Conservation (phyloP, 345 rosid species). For the Populus davidiana region DNA sequence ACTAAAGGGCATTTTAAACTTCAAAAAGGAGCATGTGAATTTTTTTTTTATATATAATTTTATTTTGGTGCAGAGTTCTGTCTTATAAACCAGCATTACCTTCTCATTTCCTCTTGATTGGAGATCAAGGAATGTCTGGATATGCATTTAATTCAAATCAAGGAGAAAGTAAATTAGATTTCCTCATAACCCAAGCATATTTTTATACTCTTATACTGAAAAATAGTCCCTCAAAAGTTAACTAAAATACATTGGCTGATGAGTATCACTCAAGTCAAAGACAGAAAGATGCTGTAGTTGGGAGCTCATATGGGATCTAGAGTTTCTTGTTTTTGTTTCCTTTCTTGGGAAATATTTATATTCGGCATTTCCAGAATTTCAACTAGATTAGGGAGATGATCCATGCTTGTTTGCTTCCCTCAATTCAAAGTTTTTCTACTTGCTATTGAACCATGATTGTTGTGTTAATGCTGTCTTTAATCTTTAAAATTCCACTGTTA, state of each 20-base stretch:
- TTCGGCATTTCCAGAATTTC: neutral
- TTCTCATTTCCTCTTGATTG: neutral
- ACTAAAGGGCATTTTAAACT: neutral
- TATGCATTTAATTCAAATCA: neutral
- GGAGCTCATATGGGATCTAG: neutral
- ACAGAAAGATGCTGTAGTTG: neutral
- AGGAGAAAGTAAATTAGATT: neutral
- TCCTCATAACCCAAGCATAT: neutral
- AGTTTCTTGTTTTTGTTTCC: neutral
- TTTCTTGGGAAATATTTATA: neutral
- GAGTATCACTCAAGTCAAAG: neutral
- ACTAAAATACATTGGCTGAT: neutral
- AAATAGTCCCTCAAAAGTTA: neutral
- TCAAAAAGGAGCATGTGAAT: neutral
- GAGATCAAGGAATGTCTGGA: neutral
- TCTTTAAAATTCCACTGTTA: neutral
- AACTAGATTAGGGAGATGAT: neutral
- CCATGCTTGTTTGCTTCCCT: neutral
- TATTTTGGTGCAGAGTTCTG: neutral
- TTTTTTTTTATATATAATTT: neutral
- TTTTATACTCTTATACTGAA: neutral
- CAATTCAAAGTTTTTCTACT: neutral
- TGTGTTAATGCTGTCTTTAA: neutral
- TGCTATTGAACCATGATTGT: neutral
- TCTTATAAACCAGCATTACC: neutral